These are phyloP conservation scores for Geoglossum glabrum DNA, from an alignment of 495 filamentous ascomycete genomes.

Conservation along the genomic window DNA sequence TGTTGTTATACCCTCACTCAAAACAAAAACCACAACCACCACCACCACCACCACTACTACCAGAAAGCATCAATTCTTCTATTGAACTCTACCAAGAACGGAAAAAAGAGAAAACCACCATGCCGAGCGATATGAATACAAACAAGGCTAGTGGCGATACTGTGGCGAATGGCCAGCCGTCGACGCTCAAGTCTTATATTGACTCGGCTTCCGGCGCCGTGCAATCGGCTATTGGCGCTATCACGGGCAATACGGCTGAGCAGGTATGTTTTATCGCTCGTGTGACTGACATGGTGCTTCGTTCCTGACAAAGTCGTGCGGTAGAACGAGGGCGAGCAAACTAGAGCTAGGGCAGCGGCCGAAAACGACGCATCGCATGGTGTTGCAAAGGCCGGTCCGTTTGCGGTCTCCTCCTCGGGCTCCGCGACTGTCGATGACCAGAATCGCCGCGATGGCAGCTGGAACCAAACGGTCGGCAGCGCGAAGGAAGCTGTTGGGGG, in stretches of 20 bases:
- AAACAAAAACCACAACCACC: too few relatives aligned
- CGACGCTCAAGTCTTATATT: conserved; percentile 62
- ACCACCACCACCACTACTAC: too few relatives aligned
- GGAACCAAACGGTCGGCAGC: conserved; percentile 74
- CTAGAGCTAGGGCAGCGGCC: conserved; percentile 36
- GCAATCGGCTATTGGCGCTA: conserved; percentile 46
- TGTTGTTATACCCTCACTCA: too few relatives aligned
- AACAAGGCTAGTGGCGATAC: conserved; percentile 28
- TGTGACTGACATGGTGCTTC: too few relatives aligned
- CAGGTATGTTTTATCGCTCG: conserved; percentile 41
- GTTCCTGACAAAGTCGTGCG: too few relatives aligned
- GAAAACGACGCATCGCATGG: conserved; percentile 54
- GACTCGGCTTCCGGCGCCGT: conserved; percentile 56
- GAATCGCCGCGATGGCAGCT: conserved; percentile 48
- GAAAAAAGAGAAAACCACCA: background rate
- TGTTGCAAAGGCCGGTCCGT: conserved; percentile 46
- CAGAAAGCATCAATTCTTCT: too few relatives aligned
- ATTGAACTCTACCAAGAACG: too few relatives aligned
- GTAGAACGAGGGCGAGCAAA: conserved; percentile 31
- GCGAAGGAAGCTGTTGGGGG: conserved; percentile 70
- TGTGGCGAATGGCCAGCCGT: conserved; percentile 24
- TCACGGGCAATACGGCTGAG: conserved; percentile 54
- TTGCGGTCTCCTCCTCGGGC: conserved; percentile 47
- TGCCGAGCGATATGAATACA: conserved; percentile 30
- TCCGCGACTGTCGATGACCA: conserved; percentile 52